These are phyloP conservation scores for Mycena rosella DNA, from an alignment of 768 basidiomycete genomes.

Conservation along the genomic window DNA sequence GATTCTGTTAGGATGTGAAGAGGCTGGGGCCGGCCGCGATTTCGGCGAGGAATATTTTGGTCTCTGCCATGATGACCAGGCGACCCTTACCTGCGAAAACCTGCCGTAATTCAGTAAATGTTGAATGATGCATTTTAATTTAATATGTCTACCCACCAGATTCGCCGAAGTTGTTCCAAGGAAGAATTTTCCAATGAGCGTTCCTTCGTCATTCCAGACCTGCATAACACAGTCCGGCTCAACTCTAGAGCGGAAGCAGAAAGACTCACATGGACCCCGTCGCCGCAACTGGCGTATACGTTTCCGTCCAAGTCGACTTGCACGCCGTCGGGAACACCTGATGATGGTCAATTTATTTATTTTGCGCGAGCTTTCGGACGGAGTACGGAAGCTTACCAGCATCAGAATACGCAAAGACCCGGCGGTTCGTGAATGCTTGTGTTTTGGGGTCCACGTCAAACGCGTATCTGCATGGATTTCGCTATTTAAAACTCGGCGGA, in stretches of 20 bases:
- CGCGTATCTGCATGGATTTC: conserved; percentile 64
- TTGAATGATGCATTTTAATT: too few relatives aligned
- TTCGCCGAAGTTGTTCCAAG: conserved; percentile 58
- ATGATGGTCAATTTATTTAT: background rate
- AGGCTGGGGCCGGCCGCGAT: conserved; percentile 35
- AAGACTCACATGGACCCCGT: conserved; percentile 69
- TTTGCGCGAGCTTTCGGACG: too few relatives aligned
- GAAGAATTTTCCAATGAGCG: conserved; percentile 76
- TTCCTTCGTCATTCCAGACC: conserved; percentile 69
- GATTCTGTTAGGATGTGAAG: conserved; percentile 25
- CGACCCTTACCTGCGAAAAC: conserved; percentile 39
- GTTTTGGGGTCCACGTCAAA: conserved; percentile 74
- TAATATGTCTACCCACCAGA: conserved; percentile 49
- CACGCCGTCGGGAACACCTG: conserved; percentile 48
- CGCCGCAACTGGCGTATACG: conserved; percentile 76
- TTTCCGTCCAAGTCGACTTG: conserved; percentile 75
- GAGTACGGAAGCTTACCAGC: conserved; percentile 47
- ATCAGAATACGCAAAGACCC: conserved; percentile 76
- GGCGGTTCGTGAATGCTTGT: conserved; percentile 68
- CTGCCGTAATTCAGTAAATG: conserved; percentile 4
- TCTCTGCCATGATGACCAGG: conserved; percentile 40
- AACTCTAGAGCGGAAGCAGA: conserved; percentile 2
- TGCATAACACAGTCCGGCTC: conserved; percentile 32
- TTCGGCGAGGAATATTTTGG: conserved; percentile 38
- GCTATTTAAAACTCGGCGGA: background rate